A percentile compares a stretch with the other conserved stretches of the same genome.
phyloP scores from a whole-genome alignment of 352 stramenopile genomes.

The Phytophthora macrochlamydospora region DNA sequence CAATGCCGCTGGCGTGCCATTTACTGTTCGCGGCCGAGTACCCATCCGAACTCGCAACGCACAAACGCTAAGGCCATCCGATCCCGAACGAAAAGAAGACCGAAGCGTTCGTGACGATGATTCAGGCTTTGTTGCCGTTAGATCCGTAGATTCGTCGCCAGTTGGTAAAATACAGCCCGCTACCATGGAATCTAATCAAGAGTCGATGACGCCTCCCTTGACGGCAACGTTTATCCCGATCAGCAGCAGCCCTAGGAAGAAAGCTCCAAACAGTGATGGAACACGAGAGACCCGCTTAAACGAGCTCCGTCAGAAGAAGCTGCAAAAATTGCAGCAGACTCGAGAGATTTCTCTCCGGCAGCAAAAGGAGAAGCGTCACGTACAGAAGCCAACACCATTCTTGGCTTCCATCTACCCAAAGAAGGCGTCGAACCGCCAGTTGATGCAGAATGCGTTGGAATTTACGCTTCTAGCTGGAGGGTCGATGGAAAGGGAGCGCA shows the following conservation, averaged over 20 bases:
- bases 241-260: not conserved
- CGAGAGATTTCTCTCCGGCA: slow-evolving; percentile 41
- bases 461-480: slow-evolving; percentile 72
- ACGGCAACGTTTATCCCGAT: slow-evolving; percentile 22
- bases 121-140: not conserved
- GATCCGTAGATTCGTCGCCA: not conserved
- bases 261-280: not conserved
- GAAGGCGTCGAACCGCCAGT: slow-evolving; percentile 62
- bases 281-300: slow-evolving; percentile 39
- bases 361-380: slow-evolving; percentile 33
- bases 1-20: slow-evolving; percentile 8
- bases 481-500: slow-evolving; percentile 64
- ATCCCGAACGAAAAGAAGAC: not conserved
- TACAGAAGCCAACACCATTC: slow-evolving; percentile 12
- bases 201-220: not conserved
- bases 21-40: slow-evolving; percentile 38
- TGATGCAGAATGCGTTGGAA: slow-evolving; percentile 85
- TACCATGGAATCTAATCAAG: too few relatives aligned
- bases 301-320: slow-evolving; percentile 64
- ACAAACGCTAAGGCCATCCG: not conserved
- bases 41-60: slow-evolving; percentile 35
- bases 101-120: not conserved
- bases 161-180: not conserved
- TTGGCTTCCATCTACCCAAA: slow-evolving; percentile 27
- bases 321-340: slow-evolving; percentile 61